Percentiles rank a stretch among this genome's conserved stretches.
These are phyloP conservation scores for Pichia rugopelliculosa DNA, from an alignment of 805 yeast species.

Conservation along the genomic window DNA sequence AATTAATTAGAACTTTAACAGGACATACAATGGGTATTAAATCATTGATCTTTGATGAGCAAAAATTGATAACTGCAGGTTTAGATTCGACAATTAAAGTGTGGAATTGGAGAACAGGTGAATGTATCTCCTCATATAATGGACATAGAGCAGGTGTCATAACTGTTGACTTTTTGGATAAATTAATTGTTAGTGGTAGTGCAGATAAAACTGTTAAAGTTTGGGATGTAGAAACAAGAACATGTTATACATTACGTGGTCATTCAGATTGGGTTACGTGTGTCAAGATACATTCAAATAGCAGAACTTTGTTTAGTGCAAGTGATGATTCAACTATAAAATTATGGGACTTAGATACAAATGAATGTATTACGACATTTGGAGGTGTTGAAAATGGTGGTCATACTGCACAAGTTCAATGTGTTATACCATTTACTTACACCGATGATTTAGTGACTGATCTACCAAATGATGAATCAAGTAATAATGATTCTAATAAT, in stretches of 20 bases:
- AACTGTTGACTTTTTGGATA: conserved; percentile 72
- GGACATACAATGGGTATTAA: conserved; percentile 92
- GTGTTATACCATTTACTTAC: conserved; percentile 77
- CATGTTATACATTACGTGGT: conserved; percentile 88
- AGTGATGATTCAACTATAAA: conserved; percentile 88
- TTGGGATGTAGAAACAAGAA: conserved; percentile 92
- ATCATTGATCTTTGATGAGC: conserved; percentile 77
- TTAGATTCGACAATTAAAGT: conserved; percentile 86
- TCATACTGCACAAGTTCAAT: conserved; percentile 91
- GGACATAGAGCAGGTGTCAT: conserved; percentile 87
- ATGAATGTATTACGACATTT: conserved; percentile 71
- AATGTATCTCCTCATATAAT: conserved; percentile 85
- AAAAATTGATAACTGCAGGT: conserved; percentile 87
- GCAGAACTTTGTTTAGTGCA: conserved; percentile 76
- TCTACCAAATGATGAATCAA: conserved; percentile 35
- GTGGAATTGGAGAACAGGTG: conserved; percentile 94
- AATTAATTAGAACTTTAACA: conserved; percentile 62
- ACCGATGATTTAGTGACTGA: conserved; percentile 45
- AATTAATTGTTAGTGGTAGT: conserved; percentile 84
- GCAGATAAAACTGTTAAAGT: conserved; percentile 90
- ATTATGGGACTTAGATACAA: conserved; percentile 87
- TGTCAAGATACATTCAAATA: conserved; percentile 75
- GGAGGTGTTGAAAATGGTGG: conserved; percentile 70
- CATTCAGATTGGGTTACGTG: conserved; percentile 89
- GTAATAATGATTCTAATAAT: conserved; percentile 10